Conservation (phyloP, 768 basidiomycete genomes). For the Russula griseocarnosa region DNA sequence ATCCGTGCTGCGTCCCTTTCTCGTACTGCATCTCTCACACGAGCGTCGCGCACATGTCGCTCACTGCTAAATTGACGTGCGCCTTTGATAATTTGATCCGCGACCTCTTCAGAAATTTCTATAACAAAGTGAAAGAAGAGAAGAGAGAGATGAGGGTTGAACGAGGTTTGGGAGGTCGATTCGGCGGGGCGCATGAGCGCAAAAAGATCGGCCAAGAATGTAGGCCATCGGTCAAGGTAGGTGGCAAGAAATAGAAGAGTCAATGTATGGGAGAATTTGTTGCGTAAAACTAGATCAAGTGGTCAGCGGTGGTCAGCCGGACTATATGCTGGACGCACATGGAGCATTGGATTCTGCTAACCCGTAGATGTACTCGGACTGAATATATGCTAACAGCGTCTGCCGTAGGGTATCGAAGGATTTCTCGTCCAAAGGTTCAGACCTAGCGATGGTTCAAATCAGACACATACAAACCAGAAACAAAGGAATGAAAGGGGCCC, state of each 20-base stretch:
- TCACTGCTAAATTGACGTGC: constrained; percentile 67
- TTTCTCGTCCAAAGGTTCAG: constrained; percentile 64
- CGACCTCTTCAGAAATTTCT: constrained; percentile 96
- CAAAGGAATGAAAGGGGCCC: neutral
- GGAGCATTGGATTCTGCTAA: constrained; percentile 74
- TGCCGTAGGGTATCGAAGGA: constrained; percentile 70
- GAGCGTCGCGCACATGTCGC: constrained; percentile 76
- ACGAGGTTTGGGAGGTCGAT: constrained; percentile 51
- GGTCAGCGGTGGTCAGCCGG: constrained; percentile 20
- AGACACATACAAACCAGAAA: neutral
- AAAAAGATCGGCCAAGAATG: constrained; percentile 78
- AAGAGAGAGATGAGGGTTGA: constrained; percentile 81
- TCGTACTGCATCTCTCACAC: constrained; percentile 85
- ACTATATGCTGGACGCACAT: constrained; percentile 52
- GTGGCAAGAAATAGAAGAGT: constrained; percentile 85
- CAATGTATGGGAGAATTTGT: constrained; percentile 91
- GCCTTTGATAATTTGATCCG: constrained; percentile 88
- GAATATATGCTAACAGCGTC: constrained; percentile 75
- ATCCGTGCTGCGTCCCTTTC: constrained; percentile 83
- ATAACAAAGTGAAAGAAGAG: constrained; percentile 88
- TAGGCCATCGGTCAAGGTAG: constrained; percentile 81
- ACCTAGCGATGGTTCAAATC: constrained; percentile 38
- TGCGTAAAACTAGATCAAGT: constrained; percentile 66
- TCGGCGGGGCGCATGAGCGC: constrained; percentile 63
- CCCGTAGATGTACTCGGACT: constrained; percentile 84